Base-by-base conservation (phyloP, 2,329 filamentous ascomycete genomes). In the Dendryphion nanum region DNA sequence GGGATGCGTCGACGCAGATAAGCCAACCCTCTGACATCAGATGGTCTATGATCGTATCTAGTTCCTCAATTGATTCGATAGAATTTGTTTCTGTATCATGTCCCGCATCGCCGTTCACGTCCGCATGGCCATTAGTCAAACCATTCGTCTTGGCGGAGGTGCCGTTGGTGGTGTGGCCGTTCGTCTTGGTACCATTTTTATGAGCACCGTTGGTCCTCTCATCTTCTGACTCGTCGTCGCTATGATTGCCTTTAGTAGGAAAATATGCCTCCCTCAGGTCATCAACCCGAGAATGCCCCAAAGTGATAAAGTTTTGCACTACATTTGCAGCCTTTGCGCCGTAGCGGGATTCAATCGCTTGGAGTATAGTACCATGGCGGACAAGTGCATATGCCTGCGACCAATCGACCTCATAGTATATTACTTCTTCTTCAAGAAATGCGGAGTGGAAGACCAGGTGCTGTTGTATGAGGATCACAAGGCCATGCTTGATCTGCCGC, bases 401-500 rank as follows among this genome's bases (percentile, higher is more conserved):
- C 59, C 83, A 74, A 55, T 96, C 89, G 41, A 89, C 86, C 63
- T 95, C 87, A 69, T 97, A 98, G 60, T 81, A 82, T 17, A 86
- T 85, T 34, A 75, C 64, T 31, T 76, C 77, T 30, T 76, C 76
- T 39, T 83, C 78, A 42, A 82, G 48, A 48, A 82, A 77, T 49
- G 81, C 79, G 48, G 82, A 77, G 65, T 90, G 85, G 63, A 82
- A 88, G 46, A 94, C 74, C 33, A 97, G 79, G 58, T 90, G 89
- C 61, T 95, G 86, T 62, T 97, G 91, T 29, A 95, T 79, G 47
- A 97, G 82, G 20, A 93, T 84, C 37, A 82, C 83, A 35, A 98
- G 76, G 15, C 86, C 89, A 68, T 90, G 82, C 55, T 84, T 86
- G 48, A 95, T 72, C 59, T 94, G 84, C 37, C 81, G 80, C n/a